A percentile compares a stretch with the other conserved stretches of the same genome.
Conservation (phyloP, 305 asterid species). For the Ilex paraguariensis region DNA sequence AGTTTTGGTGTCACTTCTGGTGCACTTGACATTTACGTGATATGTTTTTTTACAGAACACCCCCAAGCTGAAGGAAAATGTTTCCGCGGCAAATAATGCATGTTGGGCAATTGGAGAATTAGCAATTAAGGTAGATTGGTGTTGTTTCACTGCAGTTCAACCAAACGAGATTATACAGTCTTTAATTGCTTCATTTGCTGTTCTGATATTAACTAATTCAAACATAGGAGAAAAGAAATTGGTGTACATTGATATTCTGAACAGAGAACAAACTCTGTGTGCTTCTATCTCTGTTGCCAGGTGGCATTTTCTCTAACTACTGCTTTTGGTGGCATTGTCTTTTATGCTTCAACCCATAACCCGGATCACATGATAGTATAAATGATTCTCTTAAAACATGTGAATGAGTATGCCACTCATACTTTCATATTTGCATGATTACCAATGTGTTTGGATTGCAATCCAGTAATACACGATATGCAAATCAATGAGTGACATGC, state of each 20-base stretch:
- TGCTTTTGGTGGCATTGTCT: not conserved
- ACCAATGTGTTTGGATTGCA: no score
- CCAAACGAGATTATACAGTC: not conserved
- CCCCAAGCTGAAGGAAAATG: constrained; percentile 76
- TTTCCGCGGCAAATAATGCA: constrained; percentile 97
- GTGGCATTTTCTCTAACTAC: constrained; percentile 8
- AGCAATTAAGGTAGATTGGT: constrained; percentile 76
- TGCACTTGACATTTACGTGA: constrained; percentile 11
- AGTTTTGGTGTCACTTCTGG: constrained; percentile 7
- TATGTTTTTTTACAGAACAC: constrained; percentile 46
- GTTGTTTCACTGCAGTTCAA: not conserved
- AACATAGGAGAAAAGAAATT: not conserved
- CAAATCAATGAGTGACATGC: no score
- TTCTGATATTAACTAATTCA: not conserved
- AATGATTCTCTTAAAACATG: not conserved
- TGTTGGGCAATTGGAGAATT: constrained; percentile 99
- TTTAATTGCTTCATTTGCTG: not conserved
- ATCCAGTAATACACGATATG: no score
- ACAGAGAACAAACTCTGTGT: not conserved
- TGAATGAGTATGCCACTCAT: no score
- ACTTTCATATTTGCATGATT: no score
- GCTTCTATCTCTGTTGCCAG: not conserved
- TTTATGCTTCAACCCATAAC: constrained; percentile 10
- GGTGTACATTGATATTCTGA: not conserved
- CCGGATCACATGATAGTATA: constrained; percentile 1